Evolutionary conservation across 2,329 filamentous ascomycete genomes (phyloP), one percentile per base, ranked within the genome.

Genomic region (Stagonosporopsis chrysanthemi): DNA sequence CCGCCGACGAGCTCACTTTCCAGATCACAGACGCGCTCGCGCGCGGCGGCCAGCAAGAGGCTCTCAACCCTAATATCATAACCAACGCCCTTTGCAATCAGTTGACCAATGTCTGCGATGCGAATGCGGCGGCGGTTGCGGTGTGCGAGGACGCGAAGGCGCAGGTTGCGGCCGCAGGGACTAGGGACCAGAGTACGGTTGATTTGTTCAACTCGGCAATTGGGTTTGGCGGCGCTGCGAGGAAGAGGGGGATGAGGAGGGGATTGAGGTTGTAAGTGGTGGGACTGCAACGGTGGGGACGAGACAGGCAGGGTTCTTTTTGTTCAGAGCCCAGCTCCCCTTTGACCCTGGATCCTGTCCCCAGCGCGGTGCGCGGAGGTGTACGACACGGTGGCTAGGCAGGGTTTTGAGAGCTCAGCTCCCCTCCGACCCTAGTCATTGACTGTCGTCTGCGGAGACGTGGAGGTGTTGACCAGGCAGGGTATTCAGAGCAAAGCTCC

Each of bases 51-150:
- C 87, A 90, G 75, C 77, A 86, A 67, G 88, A 90, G 71, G 87
- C 87, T 8, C 80, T 90, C 42, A 90, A 90, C 83, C 87, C 87
- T 54, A 84, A 85, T 79, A 90, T 90, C 80, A 90, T 90, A 80
- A 88, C 86, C 72, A 89, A 88, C 81, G 84, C 86, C 60, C 86
- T 90, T 73, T 87, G 85, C 75, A 87, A 90, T 75, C 86, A 89
- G 78, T 81, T 90, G 56, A 82, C 76, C 70, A 90, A 89, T 76
- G 85, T 87, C 35, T 90, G 88, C 77, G 78, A 79, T 36, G 87
- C 87, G 50, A 87, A 86, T 69, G 80, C 78, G 24, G 86, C 84
- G 4, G 88, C 86, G 51, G 80, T 84, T 63, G 71, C 80, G 12
- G 80, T 81, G 5, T 88, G 84, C 74, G 65, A 73, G 46, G 74